Conservation (phyloP, 202 grass and related monocot species). For the Bolboschoenoplectus hybrid region DNA sequence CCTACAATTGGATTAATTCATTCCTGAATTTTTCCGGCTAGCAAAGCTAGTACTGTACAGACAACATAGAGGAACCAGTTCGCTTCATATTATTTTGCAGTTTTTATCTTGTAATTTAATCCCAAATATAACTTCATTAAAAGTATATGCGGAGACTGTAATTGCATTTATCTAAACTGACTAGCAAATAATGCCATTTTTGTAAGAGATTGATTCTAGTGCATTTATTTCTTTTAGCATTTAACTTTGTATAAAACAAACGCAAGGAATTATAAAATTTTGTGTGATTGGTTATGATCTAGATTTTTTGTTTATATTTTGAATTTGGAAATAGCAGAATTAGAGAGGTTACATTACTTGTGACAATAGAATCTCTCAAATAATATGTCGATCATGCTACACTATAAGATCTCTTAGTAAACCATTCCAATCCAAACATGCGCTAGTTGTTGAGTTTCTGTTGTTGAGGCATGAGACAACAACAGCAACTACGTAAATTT, state of each 20-base stretch:
- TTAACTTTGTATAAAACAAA: neutral
- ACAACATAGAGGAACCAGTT: conserved; percentile 8
- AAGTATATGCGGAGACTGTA: neutral
- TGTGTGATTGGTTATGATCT: neutral
- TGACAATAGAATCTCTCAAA: neutral
- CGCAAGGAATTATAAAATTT: neutral
- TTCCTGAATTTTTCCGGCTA: neutral
- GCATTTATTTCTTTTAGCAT: neutral
- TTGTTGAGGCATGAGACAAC: too few relatives aligned
- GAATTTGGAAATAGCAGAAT: neutral
- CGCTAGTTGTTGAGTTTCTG: too few relatives aligned
- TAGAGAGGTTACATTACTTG: neutral
- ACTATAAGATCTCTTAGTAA: neutral
- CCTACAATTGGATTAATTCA: conserved; percentile 10
- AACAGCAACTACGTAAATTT: too few relatives aligned
- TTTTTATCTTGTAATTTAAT: neutral
- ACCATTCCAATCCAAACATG: neutral
- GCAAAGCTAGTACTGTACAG: neutral
- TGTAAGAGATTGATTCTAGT: conserved; percentile 9
- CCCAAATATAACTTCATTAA: neutral
- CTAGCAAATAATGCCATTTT: neutral
- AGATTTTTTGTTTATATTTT: neutral
- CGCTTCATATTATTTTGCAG: neutral
- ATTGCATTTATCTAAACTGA: neutral
- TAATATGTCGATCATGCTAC: neutral